Conservation (phyloP, 2,329 filamentous ascomycete species). For the Fusarium dlaminii region DNA sequence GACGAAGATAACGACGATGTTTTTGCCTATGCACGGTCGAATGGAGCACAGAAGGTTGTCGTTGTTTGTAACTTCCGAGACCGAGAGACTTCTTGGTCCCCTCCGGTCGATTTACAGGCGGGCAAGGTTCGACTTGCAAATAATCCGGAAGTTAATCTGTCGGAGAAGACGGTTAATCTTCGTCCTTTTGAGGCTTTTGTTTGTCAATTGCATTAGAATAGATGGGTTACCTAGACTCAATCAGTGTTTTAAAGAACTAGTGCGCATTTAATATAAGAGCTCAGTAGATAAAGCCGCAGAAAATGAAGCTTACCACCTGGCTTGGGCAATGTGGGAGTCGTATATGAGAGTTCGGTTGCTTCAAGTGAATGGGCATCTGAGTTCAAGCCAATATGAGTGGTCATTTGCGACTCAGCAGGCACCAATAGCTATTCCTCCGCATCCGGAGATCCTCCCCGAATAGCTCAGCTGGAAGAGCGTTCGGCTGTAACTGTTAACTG, state of each 20-base stretch:
- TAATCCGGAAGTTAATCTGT: neutral
- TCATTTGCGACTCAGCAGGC: fast-evolving
- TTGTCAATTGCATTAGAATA: neutral
- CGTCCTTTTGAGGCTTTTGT: constrained; percentile 26
- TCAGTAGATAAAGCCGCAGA: neutral
- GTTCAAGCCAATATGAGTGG: fast-evolving
- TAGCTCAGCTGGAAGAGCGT: constrained; percentile 28
- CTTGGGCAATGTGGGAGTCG: fast-evolving
- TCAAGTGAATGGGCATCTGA: fast-evolving
- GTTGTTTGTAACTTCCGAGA: constrained; percentile 28
- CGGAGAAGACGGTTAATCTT: neutral
- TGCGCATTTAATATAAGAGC: too few species aligned
- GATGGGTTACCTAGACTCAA: neutral
- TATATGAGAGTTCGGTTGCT: too few species aligned
- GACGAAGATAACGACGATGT: constrained; percentile 9
- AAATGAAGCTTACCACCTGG: neutral
- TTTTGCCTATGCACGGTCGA: constrained; percentile 25
- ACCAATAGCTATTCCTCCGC: constrained; percentile 20
- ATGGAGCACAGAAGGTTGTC: neutral
- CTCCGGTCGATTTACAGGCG: neutral
- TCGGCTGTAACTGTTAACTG: constrained; percentile 25
- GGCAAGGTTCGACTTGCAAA: constrained; percentile 15
- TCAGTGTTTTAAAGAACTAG: too few species aligned
- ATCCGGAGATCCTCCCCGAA: constrained; percentile 21
- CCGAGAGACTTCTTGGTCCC: neutral